A percentile compares a stretch with the other conserved stretches of the same genome.
These are phyloP conservation scores for Alternaria sp. DNA, from an alignment of 2,329 filamentous ascomycete genomes.

Conservation along the genomic window DNA sequence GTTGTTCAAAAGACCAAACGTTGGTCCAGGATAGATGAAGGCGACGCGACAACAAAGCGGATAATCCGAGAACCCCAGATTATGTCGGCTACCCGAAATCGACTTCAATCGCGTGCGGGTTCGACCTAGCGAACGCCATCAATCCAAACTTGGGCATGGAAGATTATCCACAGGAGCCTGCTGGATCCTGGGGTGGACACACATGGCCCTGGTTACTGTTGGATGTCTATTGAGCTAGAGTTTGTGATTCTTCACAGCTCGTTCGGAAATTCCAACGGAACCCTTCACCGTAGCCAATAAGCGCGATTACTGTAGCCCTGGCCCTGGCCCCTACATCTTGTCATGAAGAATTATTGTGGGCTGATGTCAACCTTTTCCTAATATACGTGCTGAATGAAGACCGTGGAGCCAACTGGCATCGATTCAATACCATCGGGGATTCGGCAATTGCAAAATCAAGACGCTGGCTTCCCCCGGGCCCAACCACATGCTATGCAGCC, in stretches of 20 bases:
- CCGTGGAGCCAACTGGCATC: background rate
- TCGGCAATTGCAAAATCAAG: background rate
- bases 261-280: constrained; percentile 10
- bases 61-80: constrained; percentile 5
- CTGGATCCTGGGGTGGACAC: constrained; percentile 6
- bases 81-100: constrained; percentile 5
- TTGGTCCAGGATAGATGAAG: constrained; percentile 10
- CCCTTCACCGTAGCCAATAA: constrained; percentile 13
- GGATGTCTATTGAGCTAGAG: constrained; percentile 11
- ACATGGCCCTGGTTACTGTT: constrained; percentile 2
- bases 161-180: background rate
- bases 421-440: background rate
- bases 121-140: constrained; percentile 17
- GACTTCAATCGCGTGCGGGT: constrained; percentile 19
- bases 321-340: constrained; percentile 1
- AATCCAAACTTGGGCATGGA: constrained; percentile 16
- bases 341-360: constrained; percentile 9
- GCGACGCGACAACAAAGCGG: constrained; percentile 9
- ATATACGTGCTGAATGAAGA: background rate
- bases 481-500: background rate
- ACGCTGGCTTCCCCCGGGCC: background rate
- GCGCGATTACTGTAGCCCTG: background rate
- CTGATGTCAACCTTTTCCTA: constrained; percentile 5
- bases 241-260: constrained; percentile 6
- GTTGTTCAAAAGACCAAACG: constrained; percentile 13